These are phyloP conservation scores for Carallia pectinifolia DNA, from an alignment of 345 rosid species.

Conservation along the genomic window DNA sequence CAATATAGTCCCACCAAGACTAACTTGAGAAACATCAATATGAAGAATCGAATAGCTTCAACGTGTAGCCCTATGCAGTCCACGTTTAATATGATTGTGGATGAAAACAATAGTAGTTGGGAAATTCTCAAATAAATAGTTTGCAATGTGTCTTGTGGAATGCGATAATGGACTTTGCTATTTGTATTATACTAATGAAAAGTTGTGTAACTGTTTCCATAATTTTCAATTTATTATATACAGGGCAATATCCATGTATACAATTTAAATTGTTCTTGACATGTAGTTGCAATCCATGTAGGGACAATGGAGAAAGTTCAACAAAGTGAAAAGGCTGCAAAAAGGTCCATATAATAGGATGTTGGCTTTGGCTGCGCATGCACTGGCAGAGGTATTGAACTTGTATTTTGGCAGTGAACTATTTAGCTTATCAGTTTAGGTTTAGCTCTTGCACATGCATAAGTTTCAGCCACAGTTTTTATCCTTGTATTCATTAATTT, in stretches of 20 bases:
- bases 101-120: too few relatives aligned
- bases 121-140: too few relatives aligned
- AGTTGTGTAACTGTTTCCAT: not conserved
- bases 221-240: not conserved
- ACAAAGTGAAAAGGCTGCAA: conserved; percentile 43
- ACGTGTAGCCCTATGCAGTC: too few relatives aligned
- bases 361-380: conserved; percentile 87
- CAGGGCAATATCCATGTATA: not conserved
- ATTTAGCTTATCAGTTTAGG: not conserved
- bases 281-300: conserved; percentile 21
- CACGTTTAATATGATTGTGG: too few relatives aligned
- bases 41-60: too few relatives aligned
- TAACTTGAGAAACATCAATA: too few relatives aligned
- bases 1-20: too few relatives aligned
- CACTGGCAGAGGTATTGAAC: conserved; percentile 79
- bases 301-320: conserved; percentile 42
- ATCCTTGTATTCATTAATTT: conserved; percentile 6
- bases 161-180: too few relatives aligned
- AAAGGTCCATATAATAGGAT: conserved; percentile 69
- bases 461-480: not conserved
- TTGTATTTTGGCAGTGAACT: not conserved
- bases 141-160: too few relatives aligned
- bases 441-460: not conserved
- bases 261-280: not conserved
- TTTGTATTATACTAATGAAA: too few relatives aligned